Base-by-base conservation (phyloP, 78 protist species). In the Polysphondylium violaceum region DNA sequence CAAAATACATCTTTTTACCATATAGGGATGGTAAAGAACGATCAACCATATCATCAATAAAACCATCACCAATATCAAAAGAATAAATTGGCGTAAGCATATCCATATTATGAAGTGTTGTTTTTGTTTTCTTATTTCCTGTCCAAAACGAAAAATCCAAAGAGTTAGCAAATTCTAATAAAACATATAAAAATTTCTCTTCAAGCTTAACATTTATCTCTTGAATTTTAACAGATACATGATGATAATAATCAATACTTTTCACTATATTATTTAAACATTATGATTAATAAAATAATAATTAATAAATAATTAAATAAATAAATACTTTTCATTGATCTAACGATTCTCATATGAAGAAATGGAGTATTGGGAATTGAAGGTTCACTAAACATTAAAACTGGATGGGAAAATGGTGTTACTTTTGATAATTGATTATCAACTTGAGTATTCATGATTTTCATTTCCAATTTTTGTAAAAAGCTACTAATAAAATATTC, bases 1-100 rank as follows among this genome's bases (percentile, higher is more conserved):
- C 93, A 51, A 87, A 87, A 23, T 87, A 87, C 86, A 87, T 72
- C 63, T 87, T 74, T 47, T 87, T 87, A 21, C 91, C 91, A 69
- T 83, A 56, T 23, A 83, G 29, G 19, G 91, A 59, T 16, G 91
- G 91, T 31, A 83, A 8, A 0, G 91, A 69, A 23, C 91, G 27
- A 17, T 64, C 23, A 2, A 76, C 12, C 93, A 87, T 87, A 19
- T 19, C 67, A 47, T 87, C 93, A 21, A 76, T 76, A 36, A 76
- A 74, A 2, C 86, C 86, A 51, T 71, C 78, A 17, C 87, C 93
- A 33, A 76, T 87, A 31, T 76, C 78, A 5, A 29, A 63, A 17
- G 16, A 7, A n/a, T 83, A 83, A 55, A 74, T 44, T 50, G 91
- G 75, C 31, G 51, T 60, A 21, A 75, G 47, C 47, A 87, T 41